Evolutionary conservation across 2,329 filamentous ascomycete species (phyloP), one percentile per base, ranked within the genome.

Genomic region (Microdochium trichocladiopsis): DNA sequence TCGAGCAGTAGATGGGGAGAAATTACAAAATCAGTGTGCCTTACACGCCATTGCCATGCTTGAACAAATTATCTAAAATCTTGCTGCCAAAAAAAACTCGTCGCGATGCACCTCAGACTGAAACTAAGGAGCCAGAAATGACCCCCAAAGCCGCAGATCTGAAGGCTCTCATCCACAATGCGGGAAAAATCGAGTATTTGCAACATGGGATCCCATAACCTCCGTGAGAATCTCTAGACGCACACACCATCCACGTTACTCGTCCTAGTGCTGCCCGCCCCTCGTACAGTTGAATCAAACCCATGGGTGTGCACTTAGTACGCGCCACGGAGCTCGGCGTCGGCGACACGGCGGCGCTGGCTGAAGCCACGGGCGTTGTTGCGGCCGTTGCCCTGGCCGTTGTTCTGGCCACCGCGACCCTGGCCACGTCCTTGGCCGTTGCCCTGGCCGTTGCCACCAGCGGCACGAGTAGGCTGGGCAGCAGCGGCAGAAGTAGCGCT

Each of bases 391-490:
- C 52, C 45, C 22, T 28, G 24, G 49, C 59, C 58, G 43, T 55
- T 55, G 18, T 51, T 58, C 10, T 41, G 9, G 5, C 22, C 55
- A 25, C 33, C 52, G 24, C 59, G 57, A 24, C 52, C 52, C 36
- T 57, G 52, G 49, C 52, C 54, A 47, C 57, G 56, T 33, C 53
- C 48, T 37, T 57, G 57, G 47, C 48, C 47, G 43, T 51, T 31
- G 16, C 56, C 53, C 25, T 50, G 18, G 48, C 51, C 36, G 37
- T 47, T 56, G 22, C 45, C 56, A 22, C 55, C 33, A 33, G 48
- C 52, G 6, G 47, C 51, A 23, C 43, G 48, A n/a, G 61, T 55
- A 33, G 50, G 51, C n/a, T n/a, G n/a, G 1, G 52, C 53, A 2
- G 53, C 53, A 28, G 53, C 43, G 6, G 53, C 48, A 24, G 55